Base-by-base conservation (phyloP, 305 asterid genomes). In the Fraxinus paxiana region DNA sequence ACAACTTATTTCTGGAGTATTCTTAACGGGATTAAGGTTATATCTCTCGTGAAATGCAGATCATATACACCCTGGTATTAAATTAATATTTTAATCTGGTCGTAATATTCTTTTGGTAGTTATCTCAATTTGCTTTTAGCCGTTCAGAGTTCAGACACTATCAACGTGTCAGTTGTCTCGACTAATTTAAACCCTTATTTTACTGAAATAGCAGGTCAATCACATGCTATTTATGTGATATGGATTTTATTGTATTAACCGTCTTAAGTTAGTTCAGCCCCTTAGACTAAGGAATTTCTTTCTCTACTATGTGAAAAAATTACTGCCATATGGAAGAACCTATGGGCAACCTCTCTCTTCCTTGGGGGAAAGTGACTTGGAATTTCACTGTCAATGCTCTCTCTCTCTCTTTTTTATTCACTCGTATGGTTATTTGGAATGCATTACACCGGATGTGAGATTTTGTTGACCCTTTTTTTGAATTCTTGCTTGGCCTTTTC, bases 391-490 rank as follows among this genome's bases (percentile, higher is more conserved):
- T 20, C 48, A 33, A 38, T 79, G 65, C 67, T 9, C 51, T 78
- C 34, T 65, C 65, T 17, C 5, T 6, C 6, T 31, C 35, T 65
- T n/a, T 18, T 79, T 73, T 30, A 75, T 12, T 33, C 71, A 31
- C 48, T 9, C 76, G 31, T 82, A 65, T 82, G 79, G 69, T 28
- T 73, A 59, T 33, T 34, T 79, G 75, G 73, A 67, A 67, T 67
- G 65, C 37, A 31, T 15, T 17, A 69, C 61, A 51, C 75, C 41
- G 65, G 48, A 75, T 67, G 56, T 56, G 35, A 67, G 73, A 81
- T 69, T 63, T 51, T 54, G 43, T 73, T 54, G 74, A 54, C 79
- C 65, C 8, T 31, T 81, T 37, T 37, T 31, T 63, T 46, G 63
- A 48, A 65, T 20, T 20, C 26, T 26, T 37, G 13, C 51, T 48